These are phyloP conservation scores for Trichosporon faecale DNA, from an alignment of 1,284 basidiomycete genomes.

Conservation along the genomic window DNA sequence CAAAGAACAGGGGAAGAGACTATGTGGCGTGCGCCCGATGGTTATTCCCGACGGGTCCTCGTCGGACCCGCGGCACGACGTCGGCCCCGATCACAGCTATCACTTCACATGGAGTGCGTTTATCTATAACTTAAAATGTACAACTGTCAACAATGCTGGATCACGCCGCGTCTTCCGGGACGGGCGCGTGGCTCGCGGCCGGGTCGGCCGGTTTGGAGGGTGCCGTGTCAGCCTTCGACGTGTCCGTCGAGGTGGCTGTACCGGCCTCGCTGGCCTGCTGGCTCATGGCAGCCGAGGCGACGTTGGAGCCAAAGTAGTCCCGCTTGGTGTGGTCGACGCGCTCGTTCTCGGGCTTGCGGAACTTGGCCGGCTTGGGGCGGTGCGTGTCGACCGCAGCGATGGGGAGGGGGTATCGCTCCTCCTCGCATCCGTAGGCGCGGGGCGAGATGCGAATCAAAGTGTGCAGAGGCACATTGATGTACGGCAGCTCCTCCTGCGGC, in stretches of 20 bases:
- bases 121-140: slow-evolving; percentile 6
- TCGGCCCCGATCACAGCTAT: background rate
- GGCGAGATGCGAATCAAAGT: slow-evolving; percentile 98
- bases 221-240: background rate
- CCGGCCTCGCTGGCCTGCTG: background rate
- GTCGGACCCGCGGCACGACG: background rate
- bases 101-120: background rate
- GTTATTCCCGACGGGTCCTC: background rate
- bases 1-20: background rate
- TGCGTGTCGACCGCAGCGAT: slow-evolving; percentile 92
- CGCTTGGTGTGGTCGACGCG: slow-evolving; percentile 18
- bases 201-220: background rate
- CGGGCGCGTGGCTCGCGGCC: background rate
- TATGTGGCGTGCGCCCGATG: too few species aligned
- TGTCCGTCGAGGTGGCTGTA: background rate
- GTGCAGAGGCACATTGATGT: slow-evolving; percentile 94
- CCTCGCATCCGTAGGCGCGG: slow-evolving; percentile 97
- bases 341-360: slow-evolving; percentile 16
- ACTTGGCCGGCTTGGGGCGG: slow-evolving; percentile 69
- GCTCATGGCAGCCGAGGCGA: background rate
- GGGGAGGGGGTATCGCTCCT: slow-evolving; percentile 81
- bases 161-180: background rate
- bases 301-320: slow-evolving; percentile 21
- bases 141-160: background rate
- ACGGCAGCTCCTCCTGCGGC: slow-evolving; percentile 89